Conservation (phyloP, 805 yeast species). For the Diddensiella caesifluorescens region DNA sequence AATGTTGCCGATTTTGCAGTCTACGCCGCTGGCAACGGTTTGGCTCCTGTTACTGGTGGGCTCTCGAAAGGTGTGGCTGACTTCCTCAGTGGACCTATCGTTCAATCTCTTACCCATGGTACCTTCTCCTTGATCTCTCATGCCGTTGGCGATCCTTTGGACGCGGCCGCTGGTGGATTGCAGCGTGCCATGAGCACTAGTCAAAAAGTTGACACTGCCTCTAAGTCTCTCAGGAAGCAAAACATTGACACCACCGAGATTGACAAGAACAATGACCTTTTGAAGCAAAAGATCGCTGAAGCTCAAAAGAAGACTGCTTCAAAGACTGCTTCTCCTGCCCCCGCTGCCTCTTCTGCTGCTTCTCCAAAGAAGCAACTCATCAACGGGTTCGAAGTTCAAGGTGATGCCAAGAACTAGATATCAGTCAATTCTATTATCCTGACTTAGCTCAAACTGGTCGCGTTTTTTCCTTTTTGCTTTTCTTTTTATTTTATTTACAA, state of each 20-base stretch:
- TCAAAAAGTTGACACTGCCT: conserved; percentile 8
- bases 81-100: conserved; percentile 14
- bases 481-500: not conserved
- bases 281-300: not conserved
- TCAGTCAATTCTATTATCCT: not conserved
- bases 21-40: conserved; percentile 8
- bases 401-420: conserved; percentile 1
- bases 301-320: not conserved
- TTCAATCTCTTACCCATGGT: conserved; percentile 16
- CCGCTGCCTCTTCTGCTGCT: too few relatives aligned
- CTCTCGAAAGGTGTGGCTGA: conserved; percentile 9
- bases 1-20: conserved; percentile 14
- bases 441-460: conserved; percentile 2
- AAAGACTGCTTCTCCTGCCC: too few relatives aligned
- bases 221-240: conserved; percentile 5
- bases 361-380: too few relatives aligned
- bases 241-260: conserved; percentile 5
- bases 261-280: conserved; percentile 3
- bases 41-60: conserved; percentile 13
- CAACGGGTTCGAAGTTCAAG: conserved; percentile 1
- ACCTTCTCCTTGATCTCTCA: conserved; percentile 15
- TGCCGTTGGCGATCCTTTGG: conserved; percentile 11
- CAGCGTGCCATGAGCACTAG: not conserved
- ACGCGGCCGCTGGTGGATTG: conserved; percentile 6
- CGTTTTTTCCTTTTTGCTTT: not conserved